Conservation (phyloP, 2,329 filamentous ascomycete genomes). For the Seiridium cupressi region DNA sequence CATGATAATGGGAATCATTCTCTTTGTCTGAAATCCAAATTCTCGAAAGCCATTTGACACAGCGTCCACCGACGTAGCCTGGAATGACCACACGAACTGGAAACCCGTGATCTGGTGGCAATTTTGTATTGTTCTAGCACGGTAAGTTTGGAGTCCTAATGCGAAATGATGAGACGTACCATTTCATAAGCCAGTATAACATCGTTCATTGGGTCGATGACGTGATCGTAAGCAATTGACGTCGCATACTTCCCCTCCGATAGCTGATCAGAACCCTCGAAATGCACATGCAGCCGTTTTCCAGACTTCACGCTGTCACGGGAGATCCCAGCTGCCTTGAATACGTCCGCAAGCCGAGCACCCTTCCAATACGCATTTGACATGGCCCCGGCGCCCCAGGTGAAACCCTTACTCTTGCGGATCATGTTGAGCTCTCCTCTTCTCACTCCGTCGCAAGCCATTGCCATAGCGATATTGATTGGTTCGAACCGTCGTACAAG, state of each 20-base stretch:
- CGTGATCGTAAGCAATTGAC: conserved; percentile 43
- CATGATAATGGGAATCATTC: conserved; percentile 41
- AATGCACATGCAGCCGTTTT: conserved; percentile 33
- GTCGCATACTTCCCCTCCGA: conserved; percentile 30
- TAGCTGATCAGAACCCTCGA: conserved; percentile 46
- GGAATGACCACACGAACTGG: conserved; percentile 39
- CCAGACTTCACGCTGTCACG: conserved; percentile 25
- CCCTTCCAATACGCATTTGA: conserved; percentile 52
- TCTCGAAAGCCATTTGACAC: conserved; percentile 45
- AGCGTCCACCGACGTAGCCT: conserved; percentile 41
- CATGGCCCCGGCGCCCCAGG: conserved; percentile 42
- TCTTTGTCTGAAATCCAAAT: conserved; percentile 41
- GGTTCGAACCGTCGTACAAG: neutral
- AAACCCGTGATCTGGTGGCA: conserved; percentile 44
- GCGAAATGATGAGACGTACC: conserved; percentile 12
- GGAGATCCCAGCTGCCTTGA: conserved; percentile 37
- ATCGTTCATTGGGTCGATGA: conserved; percentile 44
- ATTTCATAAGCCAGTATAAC: conserved; percentile 47
- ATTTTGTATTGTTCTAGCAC: conserved; percentile 31
- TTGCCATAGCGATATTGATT: neutral
- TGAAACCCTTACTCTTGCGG: conserved; percentile 45
- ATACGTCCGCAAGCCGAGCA: conserved; percentile 40
- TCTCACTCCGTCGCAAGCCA: conserved; percentile 26
- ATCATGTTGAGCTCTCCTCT: conserved; percentile 52
- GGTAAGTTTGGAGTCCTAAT: no score